These are phyloP conservation scores for Cystofilobasidium capitatum DNA, from an alignment of 768 basidiomycete genomes.

Conservation along the genomic window DNA sequence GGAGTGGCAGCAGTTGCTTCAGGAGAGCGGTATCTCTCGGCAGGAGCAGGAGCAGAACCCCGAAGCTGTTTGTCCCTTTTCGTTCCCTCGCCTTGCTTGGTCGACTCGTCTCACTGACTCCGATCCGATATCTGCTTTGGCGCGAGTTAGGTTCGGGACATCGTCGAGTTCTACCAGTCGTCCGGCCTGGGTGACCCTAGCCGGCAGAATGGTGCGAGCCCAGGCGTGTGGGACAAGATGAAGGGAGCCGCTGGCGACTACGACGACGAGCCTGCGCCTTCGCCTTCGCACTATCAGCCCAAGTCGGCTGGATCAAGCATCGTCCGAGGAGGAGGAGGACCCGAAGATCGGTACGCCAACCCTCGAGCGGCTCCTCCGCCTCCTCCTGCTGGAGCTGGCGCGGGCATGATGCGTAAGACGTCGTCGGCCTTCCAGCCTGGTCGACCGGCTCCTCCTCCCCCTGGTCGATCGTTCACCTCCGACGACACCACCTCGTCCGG, in stretches of 20 bases:
- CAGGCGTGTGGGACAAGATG: slow-evolving; percentile 35
- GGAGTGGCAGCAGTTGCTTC: slow-evolving; percentile 96
- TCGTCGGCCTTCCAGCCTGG: slow-evolving; percentile 27
- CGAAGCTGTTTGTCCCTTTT: slow-evolving; percentile 55
- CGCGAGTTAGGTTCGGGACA: slow-evolving; percentile 73
- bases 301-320: neutral
- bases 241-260: slow-evolving; percentile 41
- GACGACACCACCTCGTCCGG: slow-evolving; percentile 33
- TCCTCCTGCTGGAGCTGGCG: neutral
- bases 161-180: slow-evolving; percentile 90
- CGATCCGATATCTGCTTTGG: neutral
- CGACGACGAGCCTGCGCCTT: neutral
- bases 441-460: slow-evolving; percentile 33
- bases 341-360: slow-evolving; percentile 3
- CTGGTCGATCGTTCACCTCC: slow-evolving; percentile 26
- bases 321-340: neutral
- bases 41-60: slow-evolving; percentile 96
- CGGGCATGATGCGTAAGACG: slow-evolving; percentile 1
- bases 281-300: neutral
- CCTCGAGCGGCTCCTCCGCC: neutral
- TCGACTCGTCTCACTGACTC: neutral
- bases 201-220: slow-evolving; percentile 40
- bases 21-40: slow-evolving; percentile 88
- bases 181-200: slow-evolving; percentile 23
- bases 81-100: neutral